A percentile compares a stretch with the other conserved stretches of the same genome.
Evolutionary conservation across 306 rosid species (phyloP).

Genomic region (Quercus gilva): DNA sequence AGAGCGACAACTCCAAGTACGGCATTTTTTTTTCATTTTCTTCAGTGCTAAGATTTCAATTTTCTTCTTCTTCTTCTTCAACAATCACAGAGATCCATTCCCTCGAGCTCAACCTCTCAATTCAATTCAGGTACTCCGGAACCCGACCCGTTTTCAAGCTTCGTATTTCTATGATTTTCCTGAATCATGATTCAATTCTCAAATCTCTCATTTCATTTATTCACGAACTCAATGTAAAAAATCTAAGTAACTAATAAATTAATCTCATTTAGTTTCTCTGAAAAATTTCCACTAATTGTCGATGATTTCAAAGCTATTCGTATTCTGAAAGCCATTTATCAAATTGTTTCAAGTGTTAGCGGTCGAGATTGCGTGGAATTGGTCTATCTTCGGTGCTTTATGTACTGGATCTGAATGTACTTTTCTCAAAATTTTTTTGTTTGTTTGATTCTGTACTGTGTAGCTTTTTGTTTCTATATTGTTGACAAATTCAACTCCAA

Average conservation of each 20-base stretch:
- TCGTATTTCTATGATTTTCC: too few species aligned
- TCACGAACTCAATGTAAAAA: too few species aligned
- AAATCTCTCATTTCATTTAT: too few species aligned
- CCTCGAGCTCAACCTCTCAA: not conserved
- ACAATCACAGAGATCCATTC: slow-evolving; percentile 3
- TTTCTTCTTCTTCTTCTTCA: not conserved
- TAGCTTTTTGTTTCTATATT: not conserved
- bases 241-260: too few species aligned
- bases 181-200: too few species aligned
- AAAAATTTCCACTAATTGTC: too few species aligned
- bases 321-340: too few species aligned
- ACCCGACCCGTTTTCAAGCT: too few species aligned
- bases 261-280: too few species aligned
- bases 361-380: not conserved
- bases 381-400: not conserved
- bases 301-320: too few species aligned
- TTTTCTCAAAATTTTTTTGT: too few species aligned
- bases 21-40: not conserved
- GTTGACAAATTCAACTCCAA: not conserved
- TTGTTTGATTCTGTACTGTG: not conserved
- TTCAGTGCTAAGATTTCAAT: slow-evolving; percentile 12
- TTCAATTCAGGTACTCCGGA: too few species aligned
- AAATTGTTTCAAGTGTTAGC: not conserved
- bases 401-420: slow-evolving; percentile 32
- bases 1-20: not conserved